Percentiles rank a stretch among this genome's conserved stretches.
phyloP scores from a whole-genome alignment of 495 filamentous ascomycete species.

The Daldinia childiae region DNA sequence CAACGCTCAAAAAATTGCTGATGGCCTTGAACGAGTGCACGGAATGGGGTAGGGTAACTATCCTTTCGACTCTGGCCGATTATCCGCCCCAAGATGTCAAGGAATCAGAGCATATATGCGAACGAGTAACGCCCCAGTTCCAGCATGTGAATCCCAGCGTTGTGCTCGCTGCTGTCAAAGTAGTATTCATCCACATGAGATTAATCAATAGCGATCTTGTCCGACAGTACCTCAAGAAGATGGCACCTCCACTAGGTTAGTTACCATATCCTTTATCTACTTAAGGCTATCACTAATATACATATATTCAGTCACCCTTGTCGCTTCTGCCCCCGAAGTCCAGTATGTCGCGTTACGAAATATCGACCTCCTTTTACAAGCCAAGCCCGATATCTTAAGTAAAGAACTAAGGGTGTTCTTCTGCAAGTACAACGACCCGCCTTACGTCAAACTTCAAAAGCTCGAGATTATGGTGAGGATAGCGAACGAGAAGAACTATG shows the following conservation, averaged over 20 bases:
- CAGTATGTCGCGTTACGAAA: slow-evolving; percentile 97
- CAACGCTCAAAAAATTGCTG: slow-evolving; percentile 89
- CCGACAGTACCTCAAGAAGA: slow-evolving; percentile 91
- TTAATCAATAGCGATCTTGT: slow-evolving; percentile 78
- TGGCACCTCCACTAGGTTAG: slow-evolving; percentile 93
- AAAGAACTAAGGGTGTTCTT: slow-evolving; percentile 99
- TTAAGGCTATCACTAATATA: slow-evolving; percentile 35
- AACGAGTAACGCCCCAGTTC: slow-evolving; percentile 94
- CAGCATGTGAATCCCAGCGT: slow-evolving; percentile 98
- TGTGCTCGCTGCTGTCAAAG: slow-evolving; percentile 95
- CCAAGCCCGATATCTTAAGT: slow-evolving; percentile 93
- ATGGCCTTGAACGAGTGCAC: slow-evolving; percentile 99
- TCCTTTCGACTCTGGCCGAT: slow-evolving; percentile 87
- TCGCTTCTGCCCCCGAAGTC: slow-evolving; percentile 95
- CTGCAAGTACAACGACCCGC: slow-evolving; percentile 99
- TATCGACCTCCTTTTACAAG: slow-evolving; percentile 93
- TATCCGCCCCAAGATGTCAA: slow-evolving; percentile 87
- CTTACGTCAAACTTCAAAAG: slow-evolving; percentile 97
- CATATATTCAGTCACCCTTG: slow-evolving; percentile 80
- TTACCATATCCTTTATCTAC: background rate
- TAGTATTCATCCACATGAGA: slow-evolving; percentile 96
- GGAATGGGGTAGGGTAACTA: slow-evolving; percentile 98
- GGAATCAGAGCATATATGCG: slow-evolving; percentile 98
- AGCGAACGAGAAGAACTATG: slow-evolving; percentile 96
- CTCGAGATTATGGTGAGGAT: slow-evolving; percentile 99